phyloP scores from a whole-genome alignment of 345 rosid genomes.

The Camelina neglecta region DNA sequence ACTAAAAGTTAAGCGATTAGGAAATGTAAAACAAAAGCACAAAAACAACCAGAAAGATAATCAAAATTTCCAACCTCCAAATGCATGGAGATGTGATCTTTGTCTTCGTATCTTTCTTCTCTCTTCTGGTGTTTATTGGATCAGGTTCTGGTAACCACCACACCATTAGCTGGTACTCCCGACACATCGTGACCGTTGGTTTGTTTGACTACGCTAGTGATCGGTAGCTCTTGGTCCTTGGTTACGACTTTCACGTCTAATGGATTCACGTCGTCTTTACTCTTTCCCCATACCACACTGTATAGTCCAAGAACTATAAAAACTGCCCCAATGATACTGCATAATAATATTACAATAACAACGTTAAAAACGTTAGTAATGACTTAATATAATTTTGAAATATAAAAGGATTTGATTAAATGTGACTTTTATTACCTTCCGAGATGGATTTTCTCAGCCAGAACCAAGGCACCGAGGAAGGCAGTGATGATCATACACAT shows the following conservation, averaged over 20 bases:
- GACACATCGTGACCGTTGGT: slow-evolving; percentile 32
- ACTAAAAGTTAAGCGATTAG: slow-evolving; percentile 22
- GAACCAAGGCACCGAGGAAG: slow-evolving; percentile 59
- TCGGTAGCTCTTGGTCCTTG: slow-evolving; percentile 55
- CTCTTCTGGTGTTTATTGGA: neutral
- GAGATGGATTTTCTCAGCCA: slow-evolving; percentile 71
- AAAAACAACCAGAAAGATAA: slow-evolving; percentile 36
- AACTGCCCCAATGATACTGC: slow-evolving; percentile 79
- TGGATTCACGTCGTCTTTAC: slow-evolving; percentile 55
- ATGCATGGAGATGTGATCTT: slow-evolving; percentile 19
- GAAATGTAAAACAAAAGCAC: slow-evolving; percentile 2
- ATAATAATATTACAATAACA: slow-evolving; percentile 5
- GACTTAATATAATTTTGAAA: neutral
- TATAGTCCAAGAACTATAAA: slow-evolving; percentile 80
- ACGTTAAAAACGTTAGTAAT: slow-evolving; percentile 9
- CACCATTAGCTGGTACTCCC: slow-evolving; percentile 11
- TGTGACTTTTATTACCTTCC: slow-evolving; percentile 65
- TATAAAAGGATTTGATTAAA: neutral
- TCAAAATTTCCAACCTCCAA: slow-evolving; percentile 30
- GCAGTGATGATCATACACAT: slow-evolving; percentile 88
- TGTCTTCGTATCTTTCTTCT: slow-evolving; percentile 20
- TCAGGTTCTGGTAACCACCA: slow-evolving; percentile 32
- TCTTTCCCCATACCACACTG: slow-evolving; percentile 88
- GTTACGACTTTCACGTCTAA: slow-evolving; percentile 42
- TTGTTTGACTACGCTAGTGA: slow-evolving; percentile 45